phyloP scores from a whole-genome alignment of 2,329 filamentous ascomycete genomes.

The Colletotrichum spinosum region DNA sequence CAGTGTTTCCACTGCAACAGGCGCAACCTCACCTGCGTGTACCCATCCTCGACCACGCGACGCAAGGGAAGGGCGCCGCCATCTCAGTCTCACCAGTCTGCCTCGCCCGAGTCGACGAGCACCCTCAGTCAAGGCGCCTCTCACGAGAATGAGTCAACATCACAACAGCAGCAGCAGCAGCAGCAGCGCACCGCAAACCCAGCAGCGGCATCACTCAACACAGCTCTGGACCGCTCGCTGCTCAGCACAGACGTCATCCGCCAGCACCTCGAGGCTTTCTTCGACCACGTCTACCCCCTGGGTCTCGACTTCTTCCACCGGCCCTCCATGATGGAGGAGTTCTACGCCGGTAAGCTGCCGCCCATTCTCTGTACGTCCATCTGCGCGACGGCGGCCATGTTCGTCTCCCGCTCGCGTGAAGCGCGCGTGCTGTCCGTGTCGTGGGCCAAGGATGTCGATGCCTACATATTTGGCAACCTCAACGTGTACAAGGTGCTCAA shows the following conservation, averaged over 20 bases:
- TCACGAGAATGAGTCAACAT: conserved; percentile 9
- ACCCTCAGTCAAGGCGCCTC: conserved; percentile 8
- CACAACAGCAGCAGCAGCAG: background rate
- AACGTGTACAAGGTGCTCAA: conserved; percentile 20
- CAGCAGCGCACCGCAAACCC: background rate
- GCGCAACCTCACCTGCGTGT: conserved; percentile 17
- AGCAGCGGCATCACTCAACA: background rate
- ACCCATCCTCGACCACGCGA: conserved; percentile 1
- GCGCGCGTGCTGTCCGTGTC: background rate
- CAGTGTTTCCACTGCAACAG: conserved; percentile 28
- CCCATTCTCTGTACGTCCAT: background rate
- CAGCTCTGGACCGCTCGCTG: conserved; percentile 2
- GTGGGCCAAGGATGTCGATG: conserved; percentile 20
- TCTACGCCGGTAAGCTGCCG: conserved; percentile 14
- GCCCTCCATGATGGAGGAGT: conserved; percentile 28
- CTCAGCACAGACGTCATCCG: conserved; percentile 28
- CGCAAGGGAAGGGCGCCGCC: conserved; percentile 1
- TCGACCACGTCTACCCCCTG: conserved; percentile 27
- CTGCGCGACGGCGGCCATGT: conserved; percentile 9
- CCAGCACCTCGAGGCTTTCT: conserved; percentile 24
- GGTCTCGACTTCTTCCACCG: conserved; percentile 28
- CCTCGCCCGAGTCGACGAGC: conserved; percentile 13
- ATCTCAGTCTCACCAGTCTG: background rate
- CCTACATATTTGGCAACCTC: conserved; percentile 15
- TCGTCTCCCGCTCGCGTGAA: conserved; percentile 2